phyloP scores from a whole-genome alignment of 106 monocot species.

The Agapanthus africanus region DNA sequence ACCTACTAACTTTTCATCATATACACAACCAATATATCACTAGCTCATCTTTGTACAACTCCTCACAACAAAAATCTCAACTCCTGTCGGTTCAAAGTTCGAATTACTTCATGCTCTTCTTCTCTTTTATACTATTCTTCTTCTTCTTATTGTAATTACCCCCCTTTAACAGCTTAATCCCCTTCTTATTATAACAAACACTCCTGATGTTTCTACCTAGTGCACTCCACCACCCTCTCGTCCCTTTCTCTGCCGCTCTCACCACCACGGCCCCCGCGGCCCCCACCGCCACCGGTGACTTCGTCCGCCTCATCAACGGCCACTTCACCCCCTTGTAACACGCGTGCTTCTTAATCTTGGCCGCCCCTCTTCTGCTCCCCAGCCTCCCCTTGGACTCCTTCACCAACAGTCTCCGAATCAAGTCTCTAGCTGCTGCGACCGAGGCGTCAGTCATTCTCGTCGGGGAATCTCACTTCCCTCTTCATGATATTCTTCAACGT shows the following conservation, averaged over 20 bases:
- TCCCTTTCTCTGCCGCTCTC: constrained; percentile 4
- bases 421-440: constrained; percentile 38
- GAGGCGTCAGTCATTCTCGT: not conserved
- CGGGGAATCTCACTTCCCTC: constrained; percentile 39
- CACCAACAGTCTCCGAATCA: constrained; percentile 49
- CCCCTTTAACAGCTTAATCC: no score
- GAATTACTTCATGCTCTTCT: no score
- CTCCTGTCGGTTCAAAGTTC: no score
- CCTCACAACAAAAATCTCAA: no score
- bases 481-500: constrained; percentile 67
- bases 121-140: no score
- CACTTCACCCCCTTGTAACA: constrained; percentile 60
- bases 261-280: constrained; percentile 3
- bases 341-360: constrained; percentile 75
- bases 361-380: constrained; percentile 49
- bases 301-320: constrained; percentile 41
- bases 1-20: no score
- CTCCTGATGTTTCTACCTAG: no score
- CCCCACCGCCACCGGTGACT: constrained; percentile 33
- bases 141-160: no score
- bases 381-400: constrained; percentile 46
- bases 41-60: no score
- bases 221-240: constrained; percentile 10
- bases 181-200: no score
- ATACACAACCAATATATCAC: no score